A percentile compares a stretch with the other conserved stretches of the same genome.
phyloP scores from a whole-genome alignment of 2,329 filamentous ascomycete genomes.

The Botrytis galanthina region DNA sequence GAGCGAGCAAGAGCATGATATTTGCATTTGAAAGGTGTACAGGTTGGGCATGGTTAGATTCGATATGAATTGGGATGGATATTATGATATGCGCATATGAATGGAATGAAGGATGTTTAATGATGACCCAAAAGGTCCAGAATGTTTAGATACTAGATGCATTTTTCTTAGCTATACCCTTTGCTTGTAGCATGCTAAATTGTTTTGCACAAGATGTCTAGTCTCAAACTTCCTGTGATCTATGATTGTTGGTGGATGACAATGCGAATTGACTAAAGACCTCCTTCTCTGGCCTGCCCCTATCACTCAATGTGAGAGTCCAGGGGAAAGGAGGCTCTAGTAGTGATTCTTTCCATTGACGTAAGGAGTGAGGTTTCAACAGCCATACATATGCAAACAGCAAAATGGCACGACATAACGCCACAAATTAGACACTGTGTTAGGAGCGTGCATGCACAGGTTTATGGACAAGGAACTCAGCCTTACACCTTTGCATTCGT shows the following conservation, averaged over 20 bases:
- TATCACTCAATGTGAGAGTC: neutral
- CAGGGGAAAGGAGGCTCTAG: neutral
- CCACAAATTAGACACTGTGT: neutral
- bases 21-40: conserved; percentile 13
- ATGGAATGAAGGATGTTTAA: conserved; percentile 7
- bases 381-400: neutral
- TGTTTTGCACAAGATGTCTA: neutral
- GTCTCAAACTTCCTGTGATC: neutral
- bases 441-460: neutral
- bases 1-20: conserved; percentile 3
- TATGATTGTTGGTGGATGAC: neutral
- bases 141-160: conserved; percentile 10
- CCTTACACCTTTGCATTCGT: neutral
- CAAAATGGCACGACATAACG: neutral
- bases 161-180: conserved; percentile 7
- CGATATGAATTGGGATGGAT: conserved; percentile 9
- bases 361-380: neutral
- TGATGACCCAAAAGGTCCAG: conserved; percentile 11
- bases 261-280: neutral
- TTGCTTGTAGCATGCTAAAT: conserved; percentile 14
- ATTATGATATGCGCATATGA: conserved; percentile 11
- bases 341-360: neutral
- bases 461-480: neutral
- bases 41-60: conserved; percentile 12
- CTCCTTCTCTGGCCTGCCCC: too few relatives aligned